These are phyloP conservation scores for Solanum sitiens DNA, from an alignment of 257 asterid species.

Conservation along the genomic window DNA sequence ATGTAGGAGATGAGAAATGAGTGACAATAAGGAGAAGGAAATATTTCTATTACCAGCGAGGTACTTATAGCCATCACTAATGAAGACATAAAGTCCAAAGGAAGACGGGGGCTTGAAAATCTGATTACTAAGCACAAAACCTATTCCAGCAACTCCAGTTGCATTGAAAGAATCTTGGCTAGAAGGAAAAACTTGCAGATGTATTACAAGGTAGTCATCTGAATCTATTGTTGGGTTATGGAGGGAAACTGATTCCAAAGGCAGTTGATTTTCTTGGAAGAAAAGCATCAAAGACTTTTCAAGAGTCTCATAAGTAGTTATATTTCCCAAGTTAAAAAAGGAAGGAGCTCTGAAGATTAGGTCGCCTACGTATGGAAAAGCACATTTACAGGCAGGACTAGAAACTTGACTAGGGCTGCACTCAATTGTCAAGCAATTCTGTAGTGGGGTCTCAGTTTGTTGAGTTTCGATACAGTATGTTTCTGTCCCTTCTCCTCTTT, in stretches of 20 bases:
- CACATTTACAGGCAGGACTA: slow-evolving; percentile 70
- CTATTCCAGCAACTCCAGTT: slow-evolving; percentile 46
- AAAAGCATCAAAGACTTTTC: slow-evolving; percentile 24
- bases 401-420: slow-evolving; percentile 32
- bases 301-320: slow-evolving; percentile 22
- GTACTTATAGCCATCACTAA: slow-evolving; percentile 26
- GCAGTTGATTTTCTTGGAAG: slow-evolving; percentile 27
- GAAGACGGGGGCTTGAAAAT: slow-evolving; percentile 54
- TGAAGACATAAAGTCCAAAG: slow-evolving; percentile 64
- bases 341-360: slow-evolving; percentile 60
- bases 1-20: background rate
- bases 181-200: slow-evolving; percentile 58
- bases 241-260: slow-evolving; percentile 69
- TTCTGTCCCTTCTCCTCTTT: slow-evolving; percentile 2
- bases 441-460: slow-evolving; percentile 19
- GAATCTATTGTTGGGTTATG: slow-evolving; percentile 35
- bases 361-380: slow-evolving; percentile 61
- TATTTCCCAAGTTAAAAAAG: slow-evolving; percentile 53
- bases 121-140: slow-evolving; percentile 57
- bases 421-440: slow-evolving; percentile 29
- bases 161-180: slow-evolving; percentile 36
- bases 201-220: slow-evolving; percentile 32
- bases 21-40: background rate
- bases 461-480: slow-evolving; percentile 32
- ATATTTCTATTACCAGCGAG: slow-evolving; percentile 28